phyloP scores from a whole-genome alignment of 1,284 basidiomycete species.

The Fereydounia khargensis region DNA sequence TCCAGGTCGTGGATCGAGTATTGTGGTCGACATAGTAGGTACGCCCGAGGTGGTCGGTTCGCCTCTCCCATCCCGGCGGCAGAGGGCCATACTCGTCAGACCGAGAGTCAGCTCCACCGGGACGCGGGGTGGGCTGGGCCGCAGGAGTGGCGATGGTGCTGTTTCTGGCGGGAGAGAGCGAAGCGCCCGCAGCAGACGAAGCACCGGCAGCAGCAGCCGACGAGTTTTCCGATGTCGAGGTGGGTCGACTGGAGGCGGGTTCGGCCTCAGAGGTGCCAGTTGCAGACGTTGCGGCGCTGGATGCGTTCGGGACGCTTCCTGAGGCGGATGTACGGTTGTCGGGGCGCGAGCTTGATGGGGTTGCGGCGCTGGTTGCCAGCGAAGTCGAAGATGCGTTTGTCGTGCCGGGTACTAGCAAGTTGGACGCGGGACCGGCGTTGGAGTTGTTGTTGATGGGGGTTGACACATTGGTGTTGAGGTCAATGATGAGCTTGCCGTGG shows the following conservation, averaged over 20 bases:
- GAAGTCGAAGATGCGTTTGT: constrained; percentile 44
- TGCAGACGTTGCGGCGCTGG: constrained; percentile 4
- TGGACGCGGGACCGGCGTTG: constrained; percentile 30
- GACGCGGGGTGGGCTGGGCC: constrained; percentile 1
- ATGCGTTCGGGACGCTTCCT: constrained; percentile 15
- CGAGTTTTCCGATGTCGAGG: constrained; percentile 14
- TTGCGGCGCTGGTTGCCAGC: constrained; percentile 18
- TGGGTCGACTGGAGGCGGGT: constrained; percentile 15
- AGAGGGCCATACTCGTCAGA: constrained; percentile 60
- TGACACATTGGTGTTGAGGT: constrained; percentile 56
- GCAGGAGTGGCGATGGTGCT: neutral
- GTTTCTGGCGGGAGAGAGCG: too few species aligned
- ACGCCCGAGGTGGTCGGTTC: constrained; percentile 80
- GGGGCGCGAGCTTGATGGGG: constrained; percentile 1
- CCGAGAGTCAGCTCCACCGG: constrained; percentile 22
- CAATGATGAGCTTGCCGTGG: constrained; percentile 57
- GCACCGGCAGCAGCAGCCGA: constrained; percentile 2
- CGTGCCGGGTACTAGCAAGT: constrained; percentile 24
- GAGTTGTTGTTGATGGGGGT: constrained; percentile 49
- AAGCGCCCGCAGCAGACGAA: too few species aligned
- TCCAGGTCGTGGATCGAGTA: constrained; percentile 92
- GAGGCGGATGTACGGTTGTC: constrained; percentile 20
- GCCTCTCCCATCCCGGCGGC: constrained; percentile 88
- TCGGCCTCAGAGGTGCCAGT: constrained; percentile 1
- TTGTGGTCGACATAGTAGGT: constrained; percentile 80